Conservation (phyloP, 768 basidiomycete genomes). For the Piloderma croceum region DNA sequence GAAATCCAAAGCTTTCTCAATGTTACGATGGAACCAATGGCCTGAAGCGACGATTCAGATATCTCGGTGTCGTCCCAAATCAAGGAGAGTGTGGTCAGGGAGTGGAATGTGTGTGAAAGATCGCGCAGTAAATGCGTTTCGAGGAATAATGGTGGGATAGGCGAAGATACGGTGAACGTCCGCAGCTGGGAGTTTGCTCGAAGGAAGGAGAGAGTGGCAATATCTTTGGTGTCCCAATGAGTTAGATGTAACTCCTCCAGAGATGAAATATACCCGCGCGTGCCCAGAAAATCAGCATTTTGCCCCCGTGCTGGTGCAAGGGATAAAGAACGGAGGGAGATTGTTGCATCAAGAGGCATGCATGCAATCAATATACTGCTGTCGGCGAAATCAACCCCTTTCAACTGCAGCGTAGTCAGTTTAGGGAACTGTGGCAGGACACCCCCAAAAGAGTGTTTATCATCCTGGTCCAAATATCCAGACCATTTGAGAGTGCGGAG, state of each 20-base stretch:
- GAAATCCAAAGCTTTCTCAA: constrained; percentile 25
- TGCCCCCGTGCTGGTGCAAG: background rate
- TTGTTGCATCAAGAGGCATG: background rate
- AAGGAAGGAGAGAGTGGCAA: constrained; percentile 19
- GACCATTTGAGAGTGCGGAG: background rate
- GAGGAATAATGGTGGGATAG: constrained; percentile 13
- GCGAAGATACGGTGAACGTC: constrained; percentile 14
- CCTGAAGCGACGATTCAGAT: constrained; percentile 14
- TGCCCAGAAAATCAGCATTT: constrained; percentile 2
- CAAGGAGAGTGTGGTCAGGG: constrained; percentile 22
- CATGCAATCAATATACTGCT: background rate
- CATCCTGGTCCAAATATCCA: background rate
- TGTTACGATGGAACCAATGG: constrained; percentile 15
- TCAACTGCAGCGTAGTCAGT: background rate
- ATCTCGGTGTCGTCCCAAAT: constrained; percentile 16
- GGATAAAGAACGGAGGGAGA: background rate
- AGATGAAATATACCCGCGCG: constrained; percentile 18
- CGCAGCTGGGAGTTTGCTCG: constrained; percentile 21
- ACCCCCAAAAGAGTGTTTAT: background rate
- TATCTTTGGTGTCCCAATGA: constrained; percentile 5
- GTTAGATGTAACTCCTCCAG: constrained; percentile 21
- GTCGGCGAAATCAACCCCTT: background rate
- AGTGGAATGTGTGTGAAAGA: constrained; percentile 11
- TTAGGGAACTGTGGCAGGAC: background rate
- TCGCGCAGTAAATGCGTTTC: constrained; percentile 3